phyloP scores from a whole-genome alignment of 1,139 yeast species.

The Lodderomyces margitis region DNA sequence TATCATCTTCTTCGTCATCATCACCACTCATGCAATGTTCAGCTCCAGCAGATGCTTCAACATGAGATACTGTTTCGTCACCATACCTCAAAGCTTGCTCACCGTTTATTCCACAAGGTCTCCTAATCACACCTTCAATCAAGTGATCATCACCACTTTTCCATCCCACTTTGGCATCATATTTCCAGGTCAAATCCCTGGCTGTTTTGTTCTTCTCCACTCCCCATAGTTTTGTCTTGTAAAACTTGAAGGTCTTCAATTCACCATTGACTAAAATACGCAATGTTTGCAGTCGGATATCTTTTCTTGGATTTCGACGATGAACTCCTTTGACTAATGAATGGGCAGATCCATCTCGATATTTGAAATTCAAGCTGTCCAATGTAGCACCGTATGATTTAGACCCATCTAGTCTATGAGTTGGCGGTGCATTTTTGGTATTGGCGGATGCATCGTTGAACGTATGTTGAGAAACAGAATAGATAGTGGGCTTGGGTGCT shows the following conservation, averaged over 20 bases:
- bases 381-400: slow-evolving; percentile 37
- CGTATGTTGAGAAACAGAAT: slow-evolving; percentile 35
- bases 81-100: slow-evolving; percentile 20
- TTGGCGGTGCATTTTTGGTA: slow-evolving; percentile 37
- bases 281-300: slow-evolving; percentile 53
- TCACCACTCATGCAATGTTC: slow-evolving; percentile 18
- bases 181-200: slow-evolving; percentile 63
- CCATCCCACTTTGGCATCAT: slow-evolving; percentile 54
- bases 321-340: slow-evolving; percentile 58
- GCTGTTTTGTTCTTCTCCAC: slow-evolving; percentile 62
- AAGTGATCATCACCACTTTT: slow-evolving; percentile 78
- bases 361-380: slow-evolving; percentile 14
- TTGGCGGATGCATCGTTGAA: slow-evolving; percentile 32
- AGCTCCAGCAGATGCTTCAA: slow-evolving; percentile 18
- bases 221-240: slow-evolving; percentile 88
- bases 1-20: slow-evolving; percentile 25
- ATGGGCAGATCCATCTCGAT: slow-evolving; percentile 39
- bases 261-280: slow-evolving; percentile 64
- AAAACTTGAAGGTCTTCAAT: slow-evolving; percentile 54
- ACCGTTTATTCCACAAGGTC: slow-evolving; percentile 26
- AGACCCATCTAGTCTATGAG: slow-evolving; percentile 28
- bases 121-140: slow-evolving; percentile 45
- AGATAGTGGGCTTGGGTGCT: slow-evolving; percentile 15
- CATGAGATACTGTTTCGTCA: background rate
- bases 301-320: slow-evolving; percentile 51